phyloP scores from a whole-genome alignment of 1,284 basidiomycete species.

The Austroboletus novae-zelandiae region DNA sequence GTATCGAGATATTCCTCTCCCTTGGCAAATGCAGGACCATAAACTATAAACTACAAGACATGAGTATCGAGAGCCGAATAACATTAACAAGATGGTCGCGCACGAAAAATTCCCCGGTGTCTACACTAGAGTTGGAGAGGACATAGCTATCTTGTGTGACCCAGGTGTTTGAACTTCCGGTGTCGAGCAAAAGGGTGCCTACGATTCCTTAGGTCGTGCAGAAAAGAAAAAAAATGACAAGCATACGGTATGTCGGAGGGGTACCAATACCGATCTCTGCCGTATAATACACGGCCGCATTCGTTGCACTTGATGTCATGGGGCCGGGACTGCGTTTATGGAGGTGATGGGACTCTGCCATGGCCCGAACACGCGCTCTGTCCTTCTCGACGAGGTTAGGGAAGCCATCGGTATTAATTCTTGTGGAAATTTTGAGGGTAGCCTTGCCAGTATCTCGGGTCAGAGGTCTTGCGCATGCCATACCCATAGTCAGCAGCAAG shows the following conservation, averaged over 20 bases:
- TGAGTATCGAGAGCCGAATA: neutral
- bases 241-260: conserved; percentile 44
- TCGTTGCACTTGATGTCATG: conserved; percentile 3
- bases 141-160: conserved; percentile 39
- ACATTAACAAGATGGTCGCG: neutral
- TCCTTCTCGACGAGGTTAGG: conserved; percentile 21
- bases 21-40: conserved; percentile 51
- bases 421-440: conserved; percentile 13
- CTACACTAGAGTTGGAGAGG: conserved; percentile 40
- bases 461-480: conserved; percentile 9
- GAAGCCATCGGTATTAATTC: conserved; percentile 6
- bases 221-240: neutral
- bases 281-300: conserved; percentile 2
- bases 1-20: conserved; percentile 53
- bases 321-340: neutral
- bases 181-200: conserved; percentile 30
- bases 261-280: conserved; percentile 41
- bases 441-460: conserved; percentile 6
- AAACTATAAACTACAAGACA: conserved; percentile 36
- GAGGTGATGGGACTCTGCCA: conserved; percentile 6
- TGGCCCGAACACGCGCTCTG: conserved; percentile 13
- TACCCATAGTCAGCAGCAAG: conserved; percentile 1
- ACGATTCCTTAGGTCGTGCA: neutral
- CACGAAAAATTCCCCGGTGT: conserved; percentile 42
- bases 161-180: conserved; percentile 40